phyloP scores from a whole-genome alignment of 2,329 filamentous ascomycete species.

The Ceratocystis papillata region DNA sequence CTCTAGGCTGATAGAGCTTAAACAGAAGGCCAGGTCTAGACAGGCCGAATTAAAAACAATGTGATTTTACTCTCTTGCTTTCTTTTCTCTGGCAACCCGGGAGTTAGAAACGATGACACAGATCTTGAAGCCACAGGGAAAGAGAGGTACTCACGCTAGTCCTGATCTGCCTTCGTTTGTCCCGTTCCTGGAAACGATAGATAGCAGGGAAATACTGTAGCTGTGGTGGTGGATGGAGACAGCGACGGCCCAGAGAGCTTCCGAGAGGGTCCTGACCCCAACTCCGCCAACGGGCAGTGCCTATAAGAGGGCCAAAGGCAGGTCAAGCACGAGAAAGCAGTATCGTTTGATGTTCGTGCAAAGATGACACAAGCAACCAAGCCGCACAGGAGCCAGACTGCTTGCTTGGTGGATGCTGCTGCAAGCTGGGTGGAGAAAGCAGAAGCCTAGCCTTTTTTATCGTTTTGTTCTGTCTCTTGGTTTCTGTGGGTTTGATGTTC shows the following conservation, averaged over 20 bases:
- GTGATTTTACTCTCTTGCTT: not conserved
- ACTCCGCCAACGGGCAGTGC: not conserved
- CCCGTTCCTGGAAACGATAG: not conserved
- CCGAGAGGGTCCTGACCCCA: not conserved
- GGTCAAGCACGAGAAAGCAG: not conserved
- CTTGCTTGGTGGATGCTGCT: not conserved
- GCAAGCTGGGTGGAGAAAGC: not conserved
- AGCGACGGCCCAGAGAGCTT: not conserved
- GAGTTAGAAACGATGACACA: constrained; percentile 7
- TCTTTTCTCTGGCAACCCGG: not conserved
- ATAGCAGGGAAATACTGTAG: not conserved
- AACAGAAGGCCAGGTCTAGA: not conserved
- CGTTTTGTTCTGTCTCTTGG: not conserved
- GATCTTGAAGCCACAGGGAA: not conserved
- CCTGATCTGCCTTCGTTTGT: constrained; percentile 6
- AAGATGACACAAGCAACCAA: constrained; percentile 10
- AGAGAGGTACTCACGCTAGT: not conserved
- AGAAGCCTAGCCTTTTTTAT: not conserved
- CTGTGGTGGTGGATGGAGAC: not conserved
- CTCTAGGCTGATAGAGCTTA: not conserved
- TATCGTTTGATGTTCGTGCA: constrained; percentile 2
- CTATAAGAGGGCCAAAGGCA: not conserved
- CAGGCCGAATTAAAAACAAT: not conserved
- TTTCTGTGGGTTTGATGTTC: constrained; percentile 2
- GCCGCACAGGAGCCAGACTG: not conserved